phyloP scores from a whole-genome alignment of 179 eudicot genomes.

The Actinidia chinensis region DNA sequence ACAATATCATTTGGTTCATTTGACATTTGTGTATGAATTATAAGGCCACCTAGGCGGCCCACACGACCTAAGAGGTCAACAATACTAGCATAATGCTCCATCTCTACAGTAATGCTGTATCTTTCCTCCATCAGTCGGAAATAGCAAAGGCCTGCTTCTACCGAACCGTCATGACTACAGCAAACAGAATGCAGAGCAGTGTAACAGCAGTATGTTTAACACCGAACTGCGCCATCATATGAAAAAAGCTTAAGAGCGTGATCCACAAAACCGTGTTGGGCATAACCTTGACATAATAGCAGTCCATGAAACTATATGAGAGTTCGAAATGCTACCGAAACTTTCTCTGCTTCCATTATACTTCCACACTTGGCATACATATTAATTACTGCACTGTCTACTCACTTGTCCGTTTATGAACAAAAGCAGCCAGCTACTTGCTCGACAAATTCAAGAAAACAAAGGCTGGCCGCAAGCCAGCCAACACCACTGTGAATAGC shows the following conservation, averaged over 20 bases:
- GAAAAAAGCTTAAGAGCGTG: constrained; percentile 27
- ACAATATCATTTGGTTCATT: constrained; percentile 30
- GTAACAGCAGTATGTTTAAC: constrained; percentile 26
- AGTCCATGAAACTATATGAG: constrained; percentile 32
- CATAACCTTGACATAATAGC: constrained; percentile 26
- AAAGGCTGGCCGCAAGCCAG: constrained; percentile 32
- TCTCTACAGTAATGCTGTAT: constrained; percentile 25
- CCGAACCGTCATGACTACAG: constrained; percentile 35
- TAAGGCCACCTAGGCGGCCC: constrained; percentile 27
- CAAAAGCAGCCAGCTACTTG: constrained; percentile 29
- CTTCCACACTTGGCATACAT: constrained; percentile 37
- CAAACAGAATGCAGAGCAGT: constrained; percentile 29
- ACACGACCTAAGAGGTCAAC: constrained; percentile 31
- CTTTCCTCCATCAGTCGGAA: constrained; percentile 24
- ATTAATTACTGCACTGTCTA: constrained; percentile 31
- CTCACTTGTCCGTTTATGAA: constrained; percentile 20
- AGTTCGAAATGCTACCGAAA: constrained; percentile 17
- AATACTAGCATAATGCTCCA: constrained; percentile 34
- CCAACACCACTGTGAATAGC: constrained; percentile 23
- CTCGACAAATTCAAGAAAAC: constrained; percentile 29
- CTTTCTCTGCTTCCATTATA: constrained; percentile 21
- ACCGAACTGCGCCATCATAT: constrained; percentile 21
- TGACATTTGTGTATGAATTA: constrained; percentile 25
- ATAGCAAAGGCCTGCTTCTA: constrained; percentile 30
- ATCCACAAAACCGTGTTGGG: constrained; percentile 25